Evolutionary conservation across 768 basidiomycete species (phyloP).

Genomic region (Sporobolomyces pararoseus): DNA sequence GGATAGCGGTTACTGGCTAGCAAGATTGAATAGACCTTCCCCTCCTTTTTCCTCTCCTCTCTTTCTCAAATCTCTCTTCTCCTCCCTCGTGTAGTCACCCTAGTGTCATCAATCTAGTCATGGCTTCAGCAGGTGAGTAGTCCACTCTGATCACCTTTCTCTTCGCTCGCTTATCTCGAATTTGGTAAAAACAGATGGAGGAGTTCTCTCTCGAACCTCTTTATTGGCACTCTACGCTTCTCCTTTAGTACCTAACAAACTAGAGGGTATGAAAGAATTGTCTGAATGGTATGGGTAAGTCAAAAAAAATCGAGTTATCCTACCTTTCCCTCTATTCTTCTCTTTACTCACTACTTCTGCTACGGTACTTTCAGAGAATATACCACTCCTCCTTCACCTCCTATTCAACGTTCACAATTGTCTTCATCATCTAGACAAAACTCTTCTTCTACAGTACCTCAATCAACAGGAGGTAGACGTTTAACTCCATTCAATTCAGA

Average conservation of each 20-base stretch:
- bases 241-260: slow-evolving; percentile 31
- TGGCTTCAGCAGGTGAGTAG: neutral
- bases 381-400: slow-evolving; percentile 20
- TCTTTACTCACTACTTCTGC: neutral
- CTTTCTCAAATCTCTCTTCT: neutral
- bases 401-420: slow-evolving; percentile 9
- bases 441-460: neutral
- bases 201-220: slow-evolving; percentile 20
- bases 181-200: no score
- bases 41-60: neutral
- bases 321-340: neutral
- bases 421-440: neutral
- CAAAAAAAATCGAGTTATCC: no score
- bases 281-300: slow-evolving; percentile 40
- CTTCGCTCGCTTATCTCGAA: no score
- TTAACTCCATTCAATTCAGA: slow-evolving; percentile 4
- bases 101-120: no score
- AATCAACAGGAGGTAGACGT: slow-evolving; percentile 4
- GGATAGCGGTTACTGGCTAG: neutral
- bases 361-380: slow-evolving; percentile 21
- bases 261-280: slow-evolving; percentile 39
- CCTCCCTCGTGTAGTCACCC: no score
- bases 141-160: no score
- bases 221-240: slow-evolving; percentile 28
- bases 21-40: neutral